These are phyloP conservation scores for Kurtzmaniella fragi DNA, from an alignment of 805 yeast genomes.

Conservation along the genomic window DNA sequence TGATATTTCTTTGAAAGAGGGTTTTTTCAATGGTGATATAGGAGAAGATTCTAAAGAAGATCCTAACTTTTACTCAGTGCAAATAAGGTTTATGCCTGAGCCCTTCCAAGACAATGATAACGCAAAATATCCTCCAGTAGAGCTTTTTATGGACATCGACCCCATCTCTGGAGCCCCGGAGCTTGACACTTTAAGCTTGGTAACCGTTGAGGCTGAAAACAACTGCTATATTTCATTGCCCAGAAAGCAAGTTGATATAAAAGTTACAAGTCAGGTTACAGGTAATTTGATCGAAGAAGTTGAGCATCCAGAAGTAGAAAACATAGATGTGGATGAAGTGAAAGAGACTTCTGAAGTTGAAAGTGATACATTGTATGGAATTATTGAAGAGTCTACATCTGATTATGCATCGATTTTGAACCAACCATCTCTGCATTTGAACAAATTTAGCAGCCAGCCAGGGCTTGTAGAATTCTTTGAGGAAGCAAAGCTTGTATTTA, in stretches of 20 bases:
- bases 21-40: background rate
- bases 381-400: background rate
- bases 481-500: conserved; percentile 33
- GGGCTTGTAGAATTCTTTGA: conserved; percentile 38
- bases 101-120: conserved; percentile 26
- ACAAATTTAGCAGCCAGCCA: conserved; percentile 31
- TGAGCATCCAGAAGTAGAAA: conserved; percentile 1
- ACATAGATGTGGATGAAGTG: conserved; percentile 4
- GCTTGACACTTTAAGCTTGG: conserved; percentile 34
- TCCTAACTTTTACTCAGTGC: conserved; percentile 35
- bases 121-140: conserved; percentile 47
- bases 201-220: conserved; percentile 43
- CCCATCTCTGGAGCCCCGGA: conserved; percentile 30
- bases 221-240: conserved; percentile 41
- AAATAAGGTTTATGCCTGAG: conserved; percentile 43
- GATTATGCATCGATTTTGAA: conserved; percentile 5
- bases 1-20: conserved; percentile 21
- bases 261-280: conserved; percentile 34
- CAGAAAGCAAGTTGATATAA: conserved; percentile 35
- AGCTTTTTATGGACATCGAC: conserved; percentile 47
- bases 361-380: background rate
- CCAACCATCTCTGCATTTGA: conserved; percentile 20
- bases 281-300: conserved; percentile 26
- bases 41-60: conserved; percentile 9
- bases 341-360: background rate